These are phyloP conservation scores for Leccinum variicolor DNA, from an alignment of 768 basidiomycete species.

Conservation along the genomic window DNA sequence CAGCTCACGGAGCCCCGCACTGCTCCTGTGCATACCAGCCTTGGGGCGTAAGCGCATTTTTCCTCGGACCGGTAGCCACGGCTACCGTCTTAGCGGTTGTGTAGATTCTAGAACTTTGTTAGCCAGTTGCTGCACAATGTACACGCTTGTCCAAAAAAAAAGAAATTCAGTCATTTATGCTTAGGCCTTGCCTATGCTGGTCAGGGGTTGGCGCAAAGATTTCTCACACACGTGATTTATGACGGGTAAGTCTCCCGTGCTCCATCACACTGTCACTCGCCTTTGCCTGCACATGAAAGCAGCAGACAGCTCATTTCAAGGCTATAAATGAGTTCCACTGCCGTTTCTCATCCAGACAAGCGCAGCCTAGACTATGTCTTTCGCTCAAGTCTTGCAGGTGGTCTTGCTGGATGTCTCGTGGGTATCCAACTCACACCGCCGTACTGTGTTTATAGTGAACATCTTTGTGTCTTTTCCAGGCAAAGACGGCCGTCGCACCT, in stretches of 20 bases:
- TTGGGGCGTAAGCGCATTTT: too few relatives aligned
- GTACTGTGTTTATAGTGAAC: slow-evolving; percentile 1
- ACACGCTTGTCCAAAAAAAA: too few relatives aligned
- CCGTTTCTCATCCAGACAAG: slow-evolving; percentile 44
- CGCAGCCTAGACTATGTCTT: slow-evolving; percentile 59
- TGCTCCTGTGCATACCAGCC: too few relatives aligned
- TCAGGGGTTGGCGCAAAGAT: background rate
- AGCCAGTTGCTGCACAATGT: too few relatives aligned
- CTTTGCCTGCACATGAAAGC: slow-evolving; percentile 9
- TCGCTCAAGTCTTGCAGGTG: slow-evolving; percentile 88
- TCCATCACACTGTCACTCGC: background rate
- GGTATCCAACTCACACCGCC: slow-evolving; percentile 32
- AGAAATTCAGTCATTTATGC: background rate
- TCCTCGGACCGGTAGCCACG: too few relatives aligned
- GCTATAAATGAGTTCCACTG: slow-evolving; percentile 33
- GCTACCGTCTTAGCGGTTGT: too few relatives aligned
- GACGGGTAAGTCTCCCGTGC: slow-evolving; percentile 14
- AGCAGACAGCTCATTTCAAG: background rate
- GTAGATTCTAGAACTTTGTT: too few relatives aligned
- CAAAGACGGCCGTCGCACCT: slow-evolving; percentile 93
- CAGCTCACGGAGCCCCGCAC: too few relatives aligned
- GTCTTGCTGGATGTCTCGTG: slow-evolving; percentile 91
- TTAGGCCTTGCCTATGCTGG: too few relatives aligned
- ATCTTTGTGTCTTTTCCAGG: slow-evolving; percentile 43
- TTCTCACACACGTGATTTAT: slow-evolving; percentile 10